Conservation (phyloP, 345 rosid species). For the Lepidium africanum region DNA sequence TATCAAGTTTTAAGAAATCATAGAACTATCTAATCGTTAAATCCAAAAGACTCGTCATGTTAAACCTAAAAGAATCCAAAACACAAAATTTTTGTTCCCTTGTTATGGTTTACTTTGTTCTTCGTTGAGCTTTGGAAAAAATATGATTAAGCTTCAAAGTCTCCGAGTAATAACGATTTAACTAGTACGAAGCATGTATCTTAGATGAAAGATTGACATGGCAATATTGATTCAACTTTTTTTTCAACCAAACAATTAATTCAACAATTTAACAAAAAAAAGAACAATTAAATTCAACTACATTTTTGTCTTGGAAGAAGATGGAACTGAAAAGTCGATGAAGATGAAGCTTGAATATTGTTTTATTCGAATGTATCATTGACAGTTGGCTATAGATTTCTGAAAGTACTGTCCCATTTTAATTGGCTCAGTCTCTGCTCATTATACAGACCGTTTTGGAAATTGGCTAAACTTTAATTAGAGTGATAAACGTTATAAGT, state of each 20-base stretch:
- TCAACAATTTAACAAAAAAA: too few species aligned
- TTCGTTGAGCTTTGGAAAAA: not conserved
- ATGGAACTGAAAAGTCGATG: not conserved
- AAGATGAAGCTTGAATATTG: not conserved
- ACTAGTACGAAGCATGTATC: not conserved
- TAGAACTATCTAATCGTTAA: too few species aligned
- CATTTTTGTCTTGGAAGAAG: not conserved
- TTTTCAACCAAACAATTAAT: too few species aligned
- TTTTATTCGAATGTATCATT: not conserved
- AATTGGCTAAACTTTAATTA: conserved; percentile 1
- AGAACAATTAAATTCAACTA: fast-evolving
- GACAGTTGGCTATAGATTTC: not conserved
- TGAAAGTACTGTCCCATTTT: not conserved
- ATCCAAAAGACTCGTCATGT: not conserved
- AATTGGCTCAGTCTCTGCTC: conserved; percentile 19
- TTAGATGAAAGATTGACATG: too few species aligned
- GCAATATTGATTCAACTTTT: too few species aligned
- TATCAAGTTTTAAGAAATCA: too few species aligned
- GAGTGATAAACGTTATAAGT: conserved; percentile 4
- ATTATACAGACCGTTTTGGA: conserved; percentile 15
- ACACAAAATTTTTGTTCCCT: not conserved
- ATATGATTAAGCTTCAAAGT: not conserved
- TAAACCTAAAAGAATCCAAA: not conserved
- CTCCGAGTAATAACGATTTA: not conserved
- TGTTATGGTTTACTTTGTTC: not conserved